A percentile compares a stretch with the other conserved stretches of the same genome.
Evolutionary conservation across 176 grass and related monocot genomes (phyloP).

Genomic region (Pontederia crassipes): DNA sequence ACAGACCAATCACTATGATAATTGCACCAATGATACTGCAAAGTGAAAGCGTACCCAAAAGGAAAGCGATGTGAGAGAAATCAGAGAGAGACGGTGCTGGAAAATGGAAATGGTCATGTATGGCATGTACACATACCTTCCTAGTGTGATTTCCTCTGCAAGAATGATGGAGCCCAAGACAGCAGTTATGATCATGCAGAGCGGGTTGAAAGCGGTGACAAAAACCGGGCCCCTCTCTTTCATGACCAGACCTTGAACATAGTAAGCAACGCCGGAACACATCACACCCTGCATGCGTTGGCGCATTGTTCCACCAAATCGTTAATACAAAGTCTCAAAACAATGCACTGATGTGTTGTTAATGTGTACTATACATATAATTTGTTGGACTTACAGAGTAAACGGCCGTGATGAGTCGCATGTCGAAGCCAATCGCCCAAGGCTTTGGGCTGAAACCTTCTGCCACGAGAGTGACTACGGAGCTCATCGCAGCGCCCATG

Average conservation of each 20-base stretch:
- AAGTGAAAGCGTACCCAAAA: not conserved
- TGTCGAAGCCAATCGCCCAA: slow-evolving; percentile 84
- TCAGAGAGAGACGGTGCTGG: not conserved
- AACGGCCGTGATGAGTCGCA: slow-evolving; percentile 64
- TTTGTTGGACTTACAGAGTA: slow-evolving; percentile 48
- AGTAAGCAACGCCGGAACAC: slow-evolving; percentile 88
- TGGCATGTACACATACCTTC: slow-evolving; percentile 39
- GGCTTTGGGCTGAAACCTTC: slow-evolving; percentile 44
- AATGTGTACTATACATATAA: not conserved
- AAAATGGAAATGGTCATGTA: not conserved
- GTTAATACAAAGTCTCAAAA: slow-evolving; percentile 1
- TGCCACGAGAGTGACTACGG: slow-evolving; percentile 44
- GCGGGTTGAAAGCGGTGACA: slow-evolving; percentile 89
- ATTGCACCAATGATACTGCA: slow-evolving; percentile 70
- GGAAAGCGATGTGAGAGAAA: not conserved
- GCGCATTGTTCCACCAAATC: not conserved
- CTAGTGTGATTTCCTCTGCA: slow-evolving; percentile 63
- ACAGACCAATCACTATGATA: slow-evolving; percentile 81
- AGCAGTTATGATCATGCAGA: slow-evolving; percentile 96
- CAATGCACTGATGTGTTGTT: not conserved
- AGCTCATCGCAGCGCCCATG: slow-evolving; percentile 49
- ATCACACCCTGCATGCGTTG: slow-evolving; percentile 52
- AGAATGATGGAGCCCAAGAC: slow-evolving; percentile 72
- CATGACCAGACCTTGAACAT: slow-evolving; percentile 76
- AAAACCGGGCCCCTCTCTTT: slow-evolving; percentile 75